Evolutionary conservation across 2,329 filamentous ascomycete species (phyloP).

Genomic region (Fusarium poae): DNA sequence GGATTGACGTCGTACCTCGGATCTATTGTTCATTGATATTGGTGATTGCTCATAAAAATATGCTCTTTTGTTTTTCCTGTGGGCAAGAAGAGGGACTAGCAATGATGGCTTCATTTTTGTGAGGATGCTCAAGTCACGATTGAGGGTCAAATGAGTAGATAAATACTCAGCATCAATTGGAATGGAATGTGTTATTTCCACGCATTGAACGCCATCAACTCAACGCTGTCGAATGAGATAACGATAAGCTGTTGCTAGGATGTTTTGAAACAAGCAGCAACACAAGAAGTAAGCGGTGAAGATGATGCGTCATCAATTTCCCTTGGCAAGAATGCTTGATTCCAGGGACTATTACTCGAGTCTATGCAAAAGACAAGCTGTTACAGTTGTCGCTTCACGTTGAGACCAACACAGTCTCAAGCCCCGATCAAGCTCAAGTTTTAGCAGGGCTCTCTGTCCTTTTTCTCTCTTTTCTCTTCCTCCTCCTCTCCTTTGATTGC

Average conservation of each 20-base stretch:
- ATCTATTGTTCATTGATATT: not conserved
- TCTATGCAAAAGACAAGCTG: slow-evolving; percentile 4
- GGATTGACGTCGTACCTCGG: not conserved
- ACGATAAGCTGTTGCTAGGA: not conserved
- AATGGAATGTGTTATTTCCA: not conserved
- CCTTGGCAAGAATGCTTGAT: slow-evolving; percentile 27
- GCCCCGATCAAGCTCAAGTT: slow-evolving; percentile 6
- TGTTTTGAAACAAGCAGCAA: not conserved
- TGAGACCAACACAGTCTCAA: slow-evolving; percentile 7
- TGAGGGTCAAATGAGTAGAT: no score
- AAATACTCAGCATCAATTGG: not conserved
- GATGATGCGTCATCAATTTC: not conserved
- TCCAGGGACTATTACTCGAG: not conserved
- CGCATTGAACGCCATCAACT: not conserved
- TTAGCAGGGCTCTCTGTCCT: not conserved
- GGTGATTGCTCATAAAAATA: not conserved
- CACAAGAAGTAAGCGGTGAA: slow-evolving; percentile 5
- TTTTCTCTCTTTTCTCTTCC: not conserved
- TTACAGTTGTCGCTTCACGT: slow-evolving; percentile 19
- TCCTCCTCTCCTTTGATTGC: slow-evolving; percentile 17
- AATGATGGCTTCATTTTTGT: not conserved
- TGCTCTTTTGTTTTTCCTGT: not conserved
- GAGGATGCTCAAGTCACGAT: not conserved
- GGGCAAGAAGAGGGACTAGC: no score
- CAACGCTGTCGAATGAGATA: slow-evolving; percentile 7